Conservation (phyloP, 2,329 filamentous ascomycete genomes). For the Mollisiaceae sp. region DNA sequence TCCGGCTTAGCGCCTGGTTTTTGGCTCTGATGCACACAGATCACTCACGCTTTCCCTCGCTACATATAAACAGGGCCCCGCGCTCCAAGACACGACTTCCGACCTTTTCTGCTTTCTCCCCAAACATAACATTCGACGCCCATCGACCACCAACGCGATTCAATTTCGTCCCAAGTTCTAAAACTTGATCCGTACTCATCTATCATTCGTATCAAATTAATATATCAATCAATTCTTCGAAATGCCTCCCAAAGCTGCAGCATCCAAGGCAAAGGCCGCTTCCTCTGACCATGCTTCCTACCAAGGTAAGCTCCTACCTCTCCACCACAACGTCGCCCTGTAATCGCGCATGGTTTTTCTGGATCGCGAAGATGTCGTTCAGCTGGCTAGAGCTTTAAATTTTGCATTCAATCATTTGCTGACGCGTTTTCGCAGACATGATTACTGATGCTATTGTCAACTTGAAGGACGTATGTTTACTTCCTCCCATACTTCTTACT, state of each 20-base stretch:
- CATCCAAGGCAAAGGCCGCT: slow-evolving; percentile 62
- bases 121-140: slow-evolving; percentile 14
- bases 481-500: slow-evolving; percentile 3
- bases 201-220: slow-evolving; percentile 24
- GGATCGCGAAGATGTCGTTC: slow-evolving; percentile 61
- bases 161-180: slow-evolving; percentile 13
- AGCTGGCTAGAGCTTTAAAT: slow-evolving; percentile 44
- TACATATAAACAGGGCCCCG: slow-evolving; percentile 23
- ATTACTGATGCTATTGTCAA: slow-evolving; percentile 43
- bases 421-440: slow-evolving; percentile 40
- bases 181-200: slow-evolving; percentile 12
- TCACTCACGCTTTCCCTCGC: slow-evolving; percentile 13
- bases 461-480: slow-evolving; percentile 41
- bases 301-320: slow-evolving; percentile 60
- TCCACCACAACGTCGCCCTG: slow-evolving; percentile 52
- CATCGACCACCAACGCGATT: slow-evolving; percentile 10
- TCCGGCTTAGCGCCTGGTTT: not conserved
- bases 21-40: not conserved
- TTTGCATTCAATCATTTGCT: slow-evolving; percentile 26
- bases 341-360: slow-evolving; percentile 43
- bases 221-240: slow-evolving; percentile 38
- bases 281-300: slow-evolving; percentile 64
- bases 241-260: slow-evolving; percentile 72
- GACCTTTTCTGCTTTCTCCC: slow-evolving; percentile 22
- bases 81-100: slow-evolving; percentile 26